A percentile compares a stretch with the other conserved stretches of the same genome.
These are phyloP conservation scores for Nitzschia inconspicua DNA, from an alignment of 108 stramenopile species.

Conservation along the genomic window DNA sequence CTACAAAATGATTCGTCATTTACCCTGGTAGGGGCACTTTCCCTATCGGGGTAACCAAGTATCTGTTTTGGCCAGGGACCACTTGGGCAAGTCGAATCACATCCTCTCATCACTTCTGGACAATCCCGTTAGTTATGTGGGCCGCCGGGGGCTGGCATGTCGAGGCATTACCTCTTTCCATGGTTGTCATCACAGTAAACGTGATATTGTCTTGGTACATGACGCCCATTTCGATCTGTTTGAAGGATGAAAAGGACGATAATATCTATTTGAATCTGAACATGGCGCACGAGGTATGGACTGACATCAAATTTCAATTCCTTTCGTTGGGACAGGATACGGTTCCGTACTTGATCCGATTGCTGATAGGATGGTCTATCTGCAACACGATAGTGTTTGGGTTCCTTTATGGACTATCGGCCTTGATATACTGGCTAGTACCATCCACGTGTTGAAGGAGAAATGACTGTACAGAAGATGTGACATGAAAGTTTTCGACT, in stretches of 20 bases:
- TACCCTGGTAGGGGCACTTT: constrained; percentile 43
- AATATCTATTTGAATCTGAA: constrained; percentile 55
- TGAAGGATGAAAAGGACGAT: neutral
- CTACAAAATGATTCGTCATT: neutral
- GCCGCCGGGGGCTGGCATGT: constrained; percentile 31
- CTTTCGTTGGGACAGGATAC: neutral
- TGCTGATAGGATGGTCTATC: neutral
- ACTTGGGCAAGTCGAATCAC: constrained; percentile 57
- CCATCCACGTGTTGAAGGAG: too few species aligned
- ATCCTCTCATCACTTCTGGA: constrained; percentile 83
- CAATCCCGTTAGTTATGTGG: constrained; percentile 69
- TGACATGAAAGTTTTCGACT: too few species aligned
- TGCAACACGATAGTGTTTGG: neutral
- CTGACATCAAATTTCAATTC: neutral
- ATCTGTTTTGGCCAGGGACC: constrained; percentile 71
- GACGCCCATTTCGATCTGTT: constrained; percentile 50
- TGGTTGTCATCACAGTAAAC: constrained; percentile 45
- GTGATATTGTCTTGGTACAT: constrained; percentile 57
- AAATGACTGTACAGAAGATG: too few species aligned
- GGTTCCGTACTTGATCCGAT: neutral
- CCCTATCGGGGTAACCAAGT: constrained; percentile 71
- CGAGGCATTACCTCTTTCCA: constrained; percentile 44
- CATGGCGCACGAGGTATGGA: constrained; percentile 38
- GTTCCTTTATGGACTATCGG: neutral
- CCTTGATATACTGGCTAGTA: too few species aligned